Conservation (phyloP, 495 filamentous ascomycete species). For the Hypomontagnella submonticulosa region DNA sequence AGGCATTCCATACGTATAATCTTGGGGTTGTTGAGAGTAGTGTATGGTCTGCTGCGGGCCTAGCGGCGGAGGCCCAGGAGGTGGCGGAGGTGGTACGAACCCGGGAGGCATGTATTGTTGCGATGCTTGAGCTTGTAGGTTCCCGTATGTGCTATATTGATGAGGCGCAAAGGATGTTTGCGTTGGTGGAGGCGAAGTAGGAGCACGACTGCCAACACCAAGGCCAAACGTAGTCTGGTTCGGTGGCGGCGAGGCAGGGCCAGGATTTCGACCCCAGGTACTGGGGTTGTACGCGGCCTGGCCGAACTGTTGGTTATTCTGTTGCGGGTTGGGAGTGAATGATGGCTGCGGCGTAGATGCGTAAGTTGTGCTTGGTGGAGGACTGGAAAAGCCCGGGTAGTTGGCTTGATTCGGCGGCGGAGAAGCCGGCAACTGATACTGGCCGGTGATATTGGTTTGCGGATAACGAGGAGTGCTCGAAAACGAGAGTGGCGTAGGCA, state of each 20-base stretch:
- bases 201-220: constrained; percentile 53
- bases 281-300: constrained; percentile 60
- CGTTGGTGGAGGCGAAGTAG: constrained; percentile 65
- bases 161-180: constrained; percentile 58
- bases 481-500: constrained; percentile 58
- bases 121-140: constrained; percentile 52
- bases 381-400: constrained; percentile 47
- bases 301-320: constrained; percentile 51
- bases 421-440: constrained; percentile 63
- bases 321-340: constrained; percentile 41
- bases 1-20: constrained; percentile 50
- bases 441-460: constrained; percentile 57
- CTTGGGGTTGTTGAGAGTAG: constrained; percentile 60
- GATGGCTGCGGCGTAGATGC: constrained; percentile 40
- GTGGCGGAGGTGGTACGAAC: constrained; percentile 92
- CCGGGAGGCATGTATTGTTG: constrained; percentile 74
- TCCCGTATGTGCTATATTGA: constrained; percentile 59
- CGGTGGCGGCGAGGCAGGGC: constrained; percentile 60
- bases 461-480: constrained; percentile 56
- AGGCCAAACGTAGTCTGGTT: constrained; percentile 60
- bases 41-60: constrained; percentile 75
- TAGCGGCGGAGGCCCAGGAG: constrained; percentile 80
- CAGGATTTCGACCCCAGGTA: constrained; percentile 59
- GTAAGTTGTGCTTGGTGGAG: constrained; percentile 43
- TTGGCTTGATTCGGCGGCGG: constrained; percentile 61